Evolutionary conservation across 148 eudicot genomes (phyloP).

Genomic region (Limonium bicolor): DNA sequence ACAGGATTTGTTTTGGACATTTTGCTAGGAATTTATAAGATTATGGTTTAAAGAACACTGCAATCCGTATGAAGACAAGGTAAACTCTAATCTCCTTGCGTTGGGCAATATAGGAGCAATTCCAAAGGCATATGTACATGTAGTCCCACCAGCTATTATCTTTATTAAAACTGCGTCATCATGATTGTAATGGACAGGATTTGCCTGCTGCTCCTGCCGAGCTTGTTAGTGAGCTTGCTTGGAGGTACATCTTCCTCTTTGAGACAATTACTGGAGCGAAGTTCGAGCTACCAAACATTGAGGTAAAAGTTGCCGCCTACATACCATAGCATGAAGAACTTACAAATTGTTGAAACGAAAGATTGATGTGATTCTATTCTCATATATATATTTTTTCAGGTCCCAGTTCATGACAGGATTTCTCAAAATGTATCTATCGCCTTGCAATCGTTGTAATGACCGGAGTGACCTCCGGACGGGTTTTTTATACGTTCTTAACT

Average conservation of each 20-base stretch:
- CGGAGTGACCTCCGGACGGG: no score
- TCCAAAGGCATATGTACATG: background rate
- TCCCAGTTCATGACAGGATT: slow-evolving; percentile 73
- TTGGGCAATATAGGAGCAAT: background rate
- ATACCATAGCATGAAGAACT: background rate
- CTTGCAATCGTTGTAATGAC: slow-evolving; percentile 30
- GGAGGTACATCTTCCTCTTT: slow-evolving; percentile 76
- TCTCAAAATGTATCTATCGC: slow-evolving; percentile 60
- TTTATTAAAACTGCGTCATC: background rate
- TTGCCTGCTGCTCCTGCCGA: slow-evolving; percentile 93
- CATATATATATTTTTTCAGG: slow-evolving; percentile 24
- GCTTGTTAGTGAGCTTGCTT: slow-evolving; percentile 86
- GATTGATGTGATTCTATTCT: background rate
- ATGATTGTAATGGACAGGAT: slow-evolving; percentile 19
- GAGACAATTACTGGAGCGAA: slow-evolving; percentile 80
- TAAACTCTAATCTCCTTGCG: slow-evolving; percentile 7
- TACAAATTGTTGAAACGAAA: background rate
- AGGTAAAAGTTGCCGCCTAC: slow-evolving; percentile 23
- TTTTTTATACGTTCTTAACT: no score
- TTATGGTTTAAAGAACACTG: slow-evolving; percentile 89
- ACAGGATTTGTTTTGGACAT: background rate
- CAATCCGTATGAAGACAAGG: slow-evolving; percentile 90
- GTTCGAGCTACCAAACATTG: slow-evolving; percentile 40
- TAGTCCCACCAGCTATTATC: background rate
- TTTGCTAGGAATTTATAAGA: slow-evolving; percentile 78